These are phyloP conservation scores for Alternaria atra DNA, from an alignment of 2,329 filamentous ascomycete genomes.

Conservation along the genomic window DNA sequence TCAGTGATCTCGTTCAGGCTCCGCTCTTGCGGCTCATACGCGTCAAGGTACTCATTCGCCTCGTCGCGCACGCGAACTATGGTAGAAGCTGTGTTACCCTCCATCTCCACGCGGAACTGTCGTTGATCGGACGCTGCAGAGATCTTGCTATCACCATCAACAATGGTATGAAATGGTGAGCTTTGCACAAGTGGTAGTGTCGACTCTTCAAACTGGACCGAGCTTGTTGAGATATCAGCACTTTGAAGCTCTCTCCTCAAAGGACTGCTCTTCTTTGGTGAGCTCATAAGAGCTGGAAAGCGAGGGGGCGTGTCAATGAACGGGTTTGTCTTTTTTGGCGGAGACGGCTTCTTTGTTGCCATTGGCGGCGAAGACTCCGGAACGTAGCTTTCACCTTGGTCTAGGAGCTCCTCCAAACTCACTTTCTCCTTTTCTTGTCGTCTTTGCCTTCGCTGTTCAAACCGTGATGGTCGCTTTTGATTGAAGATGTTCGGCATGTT, in stretches of 20 bases:
- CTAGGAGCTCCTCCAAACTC: conserved; percentile 43
- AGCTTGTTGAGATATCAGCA: conserved; percentile 37
- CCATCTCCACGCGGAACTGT: conserved; percentile 45
- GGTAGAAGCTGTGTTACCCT: conserved; percentile 35
- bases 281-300: conserved; percentile 35
- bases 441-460: conserved; percentile 32
- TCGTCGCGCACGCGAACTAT: conserved; percentile 44
- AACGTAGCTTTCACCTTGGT: conserved; percentile 43
- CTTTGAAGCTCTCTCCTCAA: conserved; percentile 41
- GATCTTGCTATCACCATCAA: conserved; percentile 36
- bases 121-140: conserved; percentile 44
- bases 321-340: conserved; percentile 32
- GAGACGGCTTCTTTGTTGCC: conserved; percentile 24
- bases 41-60: conserved; percentile 45
- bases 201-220: conserved; percentile 35
- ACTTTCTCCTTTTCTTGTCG: conserved; percentile 37
- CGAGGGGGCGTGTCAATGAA: conserved; percentile 45
- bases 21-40: conserved; percentile 45
- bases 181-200: conserved; percentile 41
- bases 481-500: conserved; percentile 41
- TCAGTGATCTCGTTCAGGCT: conserved; percentile 46
- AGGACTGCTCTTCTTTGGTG: conserved; percentile 48
- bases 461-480: conserved; percentile 26
- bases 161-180: conserved; percentile 45
- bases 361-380: conserved; percentile 43